Base-by-base conservation (phyloP, 2,329 filamentous ascomycete species). In the Ceratocystis smalleyi region DNA sequence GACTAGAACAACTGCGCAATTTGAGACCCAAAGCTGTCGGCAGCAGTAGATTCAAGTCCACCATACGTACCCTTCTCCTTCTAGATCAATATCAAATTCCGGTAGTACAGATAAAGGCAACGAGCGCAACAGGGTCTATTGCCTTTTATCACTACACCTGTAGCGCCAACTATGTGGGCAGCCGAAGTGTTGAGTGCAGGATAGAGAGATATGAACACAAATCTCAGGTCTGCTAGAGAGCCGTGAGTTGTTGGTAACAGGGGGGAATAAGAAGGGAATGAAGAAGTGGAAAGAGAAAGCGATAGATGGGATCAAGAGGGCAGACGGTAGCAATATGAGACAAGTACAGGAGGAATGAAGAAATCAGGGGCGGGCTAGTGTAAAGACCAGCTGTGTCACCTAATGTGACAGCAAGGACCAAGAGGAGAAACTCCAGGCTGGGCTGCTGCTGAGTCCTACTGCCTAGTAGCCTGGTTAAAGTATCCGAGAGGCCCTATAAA, bases 91-190 rank as follows among this genome's bases (percentile, higher is more conserved):
- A 49, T 51, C 60, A 62, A 47, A n/a, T 6, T 22, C 59, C 47
- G 40, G 59, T 57, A 24, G 22, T n/a, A 45, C 40, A 51, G 27
- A 27, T 51, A 24, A 30, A 54, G 60, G 40, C 32, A 59, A 27
- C 30, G 35, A 19, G 49, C 24, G 60, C 40, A 47, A 24, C 40
- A 65, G 51, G 22, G n/a, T 10, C 22, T 59, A 51, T 47, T 62
- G 32, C 43, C 27, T 55, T 65, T 62, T 59, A 32, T 62, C 64
- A 63, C 59, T 59, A 65, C 64, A 59, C 51, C 49, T 51, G 64
- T 65, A 32, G 49, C 19, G 60, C 49, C 64, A 59, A 19, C 7
- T 15, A 57, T 65, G 64, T 40, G 27, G 12, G 51, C 47, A 65
- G 43, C 64, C 64, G 59, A 6, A 5, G 30, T 30, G 24, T 19